Base-by-base conservation (phyloP, 148 eudicot species). In the Rhododendron mucronatum region DNA sequence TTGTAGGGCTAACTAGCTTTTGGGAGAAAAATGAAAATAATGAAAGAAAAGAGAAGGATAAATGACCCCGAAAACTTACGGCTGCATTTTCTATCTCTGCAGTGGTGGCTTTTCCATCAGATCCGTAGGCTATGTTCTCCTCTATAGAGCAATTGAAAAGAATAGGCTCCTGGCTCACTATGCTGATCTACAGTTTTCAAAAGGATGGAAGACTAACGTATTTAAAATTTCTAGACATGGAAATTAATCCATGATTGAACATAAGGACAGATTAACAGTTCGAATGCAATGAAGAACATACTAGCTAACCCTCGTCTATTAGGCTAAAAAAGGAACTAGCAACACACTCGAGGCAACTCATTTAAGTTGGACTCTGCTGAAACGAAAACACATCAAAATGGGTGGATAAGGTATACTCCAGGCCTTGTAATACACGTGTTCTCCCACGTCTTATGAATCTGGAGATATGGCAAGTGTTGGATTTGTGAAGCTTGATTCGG, bases 91-190 rank as follows among this genome's bases (percentile, higher is more conserved):
- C 98, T 41, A 96, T 89, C 18, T 93, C 98, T 39, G 81, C 83
- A 81, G 61, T 86, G 86, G 90, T 96, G 80, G 94, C 96, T 85
- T 91, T 94, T 82, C 96, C 95, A 84, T 92, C 87, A 63, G 90
- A 88, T 65, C 98, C 98, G 86, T 93, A 96, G 35, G 98, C 96
- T n/a, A 96, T 94, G 88, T 94, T 96, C 88, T 96, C 94, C 87
- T 93, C 94, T 14, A 96, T 91, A 84, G 98, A 92, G 86, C 98
- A 96, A 85, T 96, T 96, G 91, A 96, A 96, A 47, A 96, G 98
- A 85, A 90, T 90, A 61, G 98, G 98, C 90, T 96, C 98, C 91
- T 96, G 98, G 91, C 98, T 96, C 80, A 96, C 98, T 47, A 94
- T 96, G 87, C 98, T 96, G 86, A 96, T 92, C 98, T 95, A 82